These are phyloP conservation scores for Paraconiothyrium brasiliense DNA, from an alignment of 2,329 filamentous ascomycete genomes.

Conservation along the genomic window DNA sequence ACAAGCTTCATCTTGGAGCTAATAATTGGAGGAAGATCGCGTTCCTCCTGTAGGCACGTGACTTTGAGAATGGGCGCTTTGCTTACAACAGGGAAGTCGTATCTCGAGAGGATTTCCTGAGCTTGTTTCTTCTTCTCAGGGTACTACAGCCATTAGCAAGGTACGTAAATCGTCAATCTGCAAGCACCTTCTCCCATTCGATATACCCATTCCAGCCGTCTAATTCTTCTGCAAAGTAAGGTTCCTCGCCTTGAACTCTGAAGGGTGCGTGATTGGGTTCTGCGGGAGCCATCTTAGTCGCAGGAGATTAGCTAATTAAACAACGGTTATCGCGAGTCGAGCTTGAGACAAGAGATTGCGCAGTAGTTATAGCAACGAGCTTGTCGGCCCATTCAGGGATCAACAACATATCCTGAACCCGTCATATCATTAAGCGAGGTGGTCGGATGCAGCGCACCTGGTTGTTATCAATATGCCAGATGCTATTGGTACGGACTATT, in stretches of 20 bases:
- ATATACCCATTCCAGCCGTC: conserved; percentile 66
- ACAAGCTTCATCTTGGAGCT: too few relatives aligned
- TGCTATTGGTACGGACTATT: neutral
- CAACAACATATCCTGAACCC: neutral
- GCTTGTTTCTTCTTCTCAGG: conserved; percentile 72
- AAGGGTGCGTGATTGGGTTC: conserved; percentile 44
- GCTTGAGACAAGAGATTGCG: neutral
- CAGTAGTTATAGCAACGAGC: neutral
- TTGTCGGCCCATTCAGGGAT: neutral
- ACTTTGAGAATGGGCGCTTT: neutral
- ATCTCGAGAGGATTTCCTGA: conserved; percentile 62
- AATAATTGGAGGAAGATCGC: neutral
- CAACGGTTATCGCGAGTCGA: neutral
- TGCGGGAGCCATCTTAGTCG: conserved; percentile 40
- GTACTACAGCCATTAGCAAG: conserved; percentile 53
- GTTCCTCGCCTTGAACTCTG: conserved; percentile 35
- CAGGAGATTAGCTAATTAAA: neutral
- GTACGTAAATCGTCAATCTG: neutral
- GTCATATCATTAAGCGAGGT: neutral
- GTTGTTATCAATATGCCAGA: neutral
- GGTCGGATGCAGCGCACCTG: neutral
- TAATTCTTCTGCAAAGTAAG: conserved; percentile 54
- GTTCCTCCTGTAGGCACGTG: neutral
- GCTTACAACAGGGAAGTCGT: conserved; percentile 58
- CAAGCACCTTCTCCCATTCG: conserved; percentile 37